Base-by-base conservation (phyloP, 2,329 filamentous ascomycete species). In the Acrocalymma vagum region DNA sequence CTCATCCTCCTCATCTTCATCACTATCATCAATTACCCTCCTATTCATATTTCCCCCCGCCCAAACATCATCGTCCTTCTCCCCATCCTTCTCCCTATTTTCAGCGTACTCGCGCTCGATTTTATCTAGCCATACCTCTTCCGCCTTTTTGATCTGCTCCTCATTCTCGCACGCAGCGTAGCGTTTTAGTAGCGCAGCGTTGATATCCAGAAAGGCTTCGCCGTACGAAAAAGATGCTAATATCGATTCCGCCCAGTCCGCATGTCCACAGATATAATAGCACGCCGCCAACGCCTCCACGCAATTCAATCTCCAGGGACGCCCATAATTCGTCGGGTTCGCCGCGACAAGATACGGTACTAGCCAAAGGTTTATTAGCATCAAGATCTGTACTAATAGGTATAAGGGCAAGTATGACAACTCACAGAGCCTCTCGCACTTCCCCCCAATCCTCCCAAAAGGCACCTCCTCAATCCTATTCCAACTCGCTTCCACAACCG, bases 401-500 rank as follows among this genome's bases (percentile, higher is more conserved):
- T 70, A 78, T 75, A n/a, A n/a, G n/a, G n/a, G 76, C 51, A 96
- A 71, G n/a, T n/a, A n/a, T n/a, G n/a, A n/a, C n/a, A n/a, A n/a
- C n/a, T n/a, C n/a, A n/a, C n/a, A n/a, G n/a, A n/a, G n/a, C 38
- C 94, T 79, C 76, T 96, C 91, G 70, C 92, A 95, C 70, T 92
- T 94, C 16, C 94, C 94, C 18, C 94, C 94, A 44, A 99, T 95
- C 55, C 88, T 88, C 43, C 78, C 80, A 84, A 93, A 99, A 36
- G 93, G 92, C 5, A 99, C 85, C 71, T 99, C 94, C 31, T 88
- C 80, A 6, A 95, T 90, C 45, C 94, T 81, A 3, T 95, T 95
- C 94, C 94, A 99, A 16, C 90, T 95, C 65, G 92, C 96, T 74
- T 99, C 94, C 13, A 99, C 94, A 3, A 99, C 94, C 3, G 94